These are phyloP conservation scores for Wickerhamiella vanderwaltii DNA, from an alignment of 805 yeast species.

Conservation along the genomic window DNA sequence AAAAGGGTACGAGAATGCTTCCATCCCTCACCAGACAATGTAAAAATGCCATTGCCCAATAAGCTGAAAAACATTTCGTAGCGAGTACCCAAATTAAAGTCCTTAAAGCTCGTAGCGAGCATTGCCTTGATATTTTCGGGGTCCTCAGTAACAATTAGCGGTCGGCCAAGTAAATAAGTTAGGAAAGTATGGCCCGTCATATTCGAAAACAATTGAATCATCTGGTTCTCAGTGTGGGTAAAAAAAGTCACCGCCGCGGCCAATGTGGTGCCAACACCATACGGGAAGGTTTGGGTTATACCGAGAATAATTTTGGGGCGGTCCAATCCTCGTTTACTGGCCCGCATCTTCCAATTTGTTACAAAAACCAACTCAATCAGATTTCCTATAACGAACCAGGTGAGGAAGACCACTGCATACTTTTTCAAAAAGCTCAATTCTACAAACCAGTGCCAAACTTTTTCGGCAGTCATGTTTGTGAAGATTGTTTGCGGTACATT, in stretches of 20 bases:
- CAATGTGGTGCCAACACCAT: constrained; percentile 1
- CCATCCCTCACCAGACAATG: constrained; percentile 28
- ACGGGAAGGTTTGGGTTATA: background rate
- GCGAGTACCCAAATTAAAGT: constrained; percentile 25
- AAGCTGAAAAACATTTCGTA: constrained; percentile 21
- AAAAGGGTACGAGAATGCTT: constrained; percentile 27
- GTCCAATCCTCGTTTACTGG: background rate
- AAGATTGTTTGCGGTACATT: background rate
- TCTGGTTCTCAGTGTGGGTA: constrained; percentile 3
- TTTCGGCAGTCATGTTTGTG: constrained; percentile 4
- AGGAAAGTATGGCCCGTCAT: constrained; percentile 1
- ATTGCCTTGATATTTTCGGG: constrained; percentile 28
- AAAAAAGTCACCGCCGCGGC: constrained; percentile 2
- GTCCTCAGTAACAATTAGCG: constrained; percentile 20
- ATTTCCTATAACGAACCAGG: constrained; percentile 2
- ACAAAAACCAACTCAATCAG: background rate
- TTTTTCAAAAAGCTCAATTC: constrained; percentile 1
- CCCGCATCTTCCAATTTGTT: constrained; percentile 3
- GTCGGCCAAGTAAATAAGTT: constrained; percentile 5
- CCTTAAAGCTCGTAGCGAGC: constrained; percentile 26
- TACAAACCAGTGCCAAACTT: background rate
- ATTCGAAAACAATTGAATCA: constrained; percentile 7
- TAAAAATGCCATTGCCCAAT: constrained; percentile 29
- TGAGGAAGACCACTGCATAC: background rate
- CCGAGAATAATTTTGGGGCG: background rate